Evolutionary conservation across 495 filamentous ascomycete species (phyloP).

Genomic region (Aspergillus homomorphus): DNA sequence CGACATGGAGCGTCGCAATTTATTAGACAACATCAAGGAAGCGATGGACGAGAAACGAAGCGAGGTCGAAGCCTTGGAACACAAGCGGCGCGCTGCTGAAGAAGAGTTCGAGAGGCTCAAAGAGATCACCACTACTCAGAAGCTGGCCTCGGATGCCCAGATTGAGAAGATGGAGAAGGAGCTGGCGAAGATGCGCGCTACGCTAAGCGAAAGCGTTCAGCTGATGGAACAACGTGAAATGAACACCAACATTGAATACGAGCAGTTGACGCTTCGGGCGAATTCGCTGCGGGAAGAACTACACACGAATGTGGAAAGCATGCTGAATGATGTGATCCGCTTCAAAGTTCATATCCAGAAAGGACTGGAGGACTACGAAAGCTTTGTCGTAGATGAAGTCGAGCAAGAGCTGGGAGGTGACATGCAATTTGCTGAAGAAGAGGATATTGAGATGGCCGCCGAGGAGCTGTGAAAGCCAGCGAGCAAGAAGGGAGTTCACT

Average conservation of each 20-base stretch:
- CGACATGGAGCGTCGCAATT: slow-evolving; percentile 86
- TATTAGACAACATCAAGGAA: slow-evolving; percentile 89
- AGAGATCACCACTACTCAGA: slow-evolving; percentile 83
- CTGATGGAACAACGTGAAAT: slow-evolving; percentile 94
- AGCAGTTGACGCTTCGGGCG: slow-evolving; percentile 80
- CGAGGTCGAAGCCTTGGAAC: slow-evolving; percentile 89
- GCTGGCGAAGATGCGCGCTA: slow-evolving; percentile 82
- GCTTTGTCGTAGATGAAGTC: slow-evolving; percentile 85
- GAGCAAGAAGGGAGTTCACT: too few species aligned
- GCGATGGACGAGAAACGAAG: slow-evolving; percentile 89
- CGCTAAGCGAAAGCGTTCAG: slow-evolving; percentile 83
- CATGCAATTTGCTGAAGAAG: slow-evolving; percentile 26
- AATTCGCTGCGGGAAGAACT: slow-evolving; percentile 86
- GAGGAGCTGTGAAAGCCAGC: slow-evolving; percentile 29
- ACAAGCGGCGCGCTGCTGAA: slow-evolving; percentile 76
- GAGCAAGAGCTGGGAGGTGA: slow-evolving; percentile 71
- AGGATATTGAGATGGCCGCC: slow-evolving; percentile 15
- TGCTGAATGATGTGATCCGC: slow-evolving; percentile 95
- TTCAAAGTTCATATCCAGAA: slow-evolving; percentile 98
- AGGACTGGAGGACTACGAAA: slow-evolving; percentile 86
- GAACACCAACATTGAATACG: slow-evolving; percentile 95
- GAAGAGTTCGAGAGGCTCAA: slow-evolving; percentile 93
- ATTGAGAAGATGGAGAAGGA: slow-evolving; percentile 99
- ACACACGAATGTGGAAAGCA: slow-evolving; percentile 91
- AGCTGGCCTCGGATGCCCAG: slow-evolving; percentile 81